These are phyloP conservation scores for Nothophoma quercina DNA, from an alignment of 2,329 filamentous ascomycete species.

Conservation along the genomic window DNA sequence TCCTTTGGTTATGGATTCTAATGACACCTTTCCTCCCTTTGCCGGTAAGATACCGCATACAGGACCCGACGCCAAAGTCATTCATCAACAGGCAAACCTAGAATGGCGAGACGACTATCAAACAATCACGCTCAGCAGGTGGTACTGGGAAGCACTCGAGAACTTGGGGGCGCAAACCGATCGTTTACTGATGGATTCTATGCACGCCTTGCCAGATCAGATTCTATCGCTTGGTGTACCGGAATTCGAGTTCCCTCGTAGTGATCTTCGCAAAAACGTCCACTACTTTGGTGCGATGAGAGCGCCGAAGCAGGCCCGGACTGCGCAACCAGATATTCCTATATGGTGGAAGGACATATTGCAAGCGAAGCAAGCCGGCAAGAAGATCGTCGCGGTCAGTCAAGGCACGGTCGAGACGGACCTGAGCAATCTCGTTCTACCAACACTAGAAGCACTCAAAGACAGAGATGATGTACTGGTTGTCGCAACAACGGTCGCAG, in stretches of 20 bases:
- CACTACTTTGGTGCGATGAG: background rate
- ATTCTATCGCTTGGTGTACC: background rate
- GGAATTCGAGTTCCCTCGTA: constrained; percentile 1
- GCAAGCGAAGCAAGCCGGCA: background rate
- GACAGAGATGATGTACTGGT: background rate
- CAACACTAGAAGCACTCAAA: background rate
- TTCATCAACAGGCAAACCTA: background rate
- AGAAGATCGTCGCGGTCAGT: constrained; percentile 1
- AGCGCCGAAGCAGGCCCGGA: background rate
- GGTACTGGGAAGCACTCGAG: background rate
- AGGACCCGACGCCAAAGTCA: background rate
- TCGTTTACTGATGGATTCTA: background rate
- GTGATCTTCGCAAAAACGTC: background rate
- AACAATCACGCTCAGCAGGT: background rate
- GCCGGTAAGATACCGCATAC: background rate
- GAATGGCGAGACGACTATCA: background rate
- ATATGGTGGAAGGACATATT: background rate
- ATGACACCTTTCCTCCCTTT: background rate
- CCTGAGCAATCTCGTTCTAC: background rate
- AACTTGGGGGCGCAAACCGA: background rate
- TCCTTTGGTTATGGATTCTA: background rate
- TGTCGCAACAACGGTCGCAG: background rate
- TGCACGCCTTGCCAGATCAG: background rate
- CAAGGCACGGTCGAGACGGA: background rate
- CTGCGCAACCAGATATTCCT: background rate